Percentiles rank a stretch among this genome's conserved stretches.
These are phyloP conservation scores for Fraxinus velutina DNA, from an alignment of 305 asterid genomes.

Conservation along the genomic window DNA sequence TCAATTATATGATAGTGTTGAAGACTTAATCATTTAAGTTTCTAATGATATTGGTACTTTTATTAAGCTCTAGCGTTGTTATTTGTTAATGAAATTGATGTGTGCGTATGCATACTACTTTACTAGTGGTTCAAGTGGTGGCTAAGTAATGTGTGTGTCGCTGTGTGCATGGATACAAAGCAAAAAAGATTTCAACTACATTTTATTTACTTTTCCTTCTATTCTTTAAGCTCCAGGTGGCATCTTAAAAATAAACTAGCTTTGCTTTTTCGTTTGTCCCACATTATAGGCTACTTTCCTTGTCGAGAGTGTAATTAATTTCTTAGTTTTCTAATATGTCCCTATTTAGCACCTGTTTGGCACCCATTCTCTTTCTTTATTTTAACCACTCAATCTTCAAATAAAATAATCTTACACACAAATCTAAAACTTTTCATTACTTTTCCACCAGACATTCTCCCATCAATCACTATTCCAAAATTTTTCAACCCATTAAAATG, in stretches of 20 bases:
- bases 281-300: neutral
- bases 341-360: no score
- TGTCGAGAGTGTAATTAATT: neutral
- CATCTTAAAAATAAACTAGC: neutral
- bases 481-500: no score
- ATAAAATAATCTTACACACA: no score
- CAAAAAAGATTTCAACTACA: neutral
- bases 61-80: neutral
- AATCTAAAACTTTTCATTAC: no score
- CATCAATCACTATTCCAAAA: no score
- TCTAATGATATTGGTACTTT: neutral
- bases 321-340: neutral
- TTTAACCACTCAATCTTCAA: no score
- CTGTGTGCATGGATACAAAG: neutral
- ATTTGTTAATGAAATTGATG: neutral
- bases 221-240: neutral
- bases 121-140: neutral
- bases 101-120: neutral
- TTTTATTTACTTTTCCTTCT: neutral
- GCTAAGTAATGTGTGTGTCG: neutral
- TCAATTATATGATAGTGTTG: neutral
- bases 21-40: neutral
- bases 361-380: no score
- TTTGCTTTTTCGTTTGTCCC: no score
- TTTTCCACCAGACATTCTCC: no score